These are phyloP conservation scores for Penicillium rolfsii DNA, from an alignment of 2,329 filamentous ascomycete species.

Conservation along the genomic window DNA sequence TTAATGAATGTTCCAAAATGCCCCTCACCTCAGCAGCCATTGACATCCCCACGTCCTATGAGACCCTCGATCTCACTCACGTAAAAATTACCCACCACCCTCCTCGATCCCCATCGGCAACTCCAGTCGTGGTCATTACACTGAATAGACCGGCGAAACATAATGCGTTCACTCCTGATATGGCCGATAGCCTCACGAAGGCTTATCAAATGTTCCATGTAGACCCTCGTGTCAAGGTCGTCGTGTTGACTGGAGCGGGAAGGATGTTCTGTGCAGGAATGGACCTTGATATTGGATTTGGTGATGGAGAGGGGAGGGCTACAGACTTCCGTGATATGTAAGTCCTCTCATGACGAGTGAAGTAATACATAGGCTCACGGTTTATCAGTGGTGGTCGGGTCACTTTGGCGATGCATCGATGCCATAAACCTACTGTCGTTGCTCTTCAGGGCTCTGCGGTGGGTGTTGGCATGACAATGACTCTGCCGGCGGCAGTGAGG, in stretches of 20 bases:
- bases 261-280: constrained; percentile 63
- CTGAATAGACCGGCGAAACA: constrained; percentile 67
- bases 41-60: constrained; percentile 40
- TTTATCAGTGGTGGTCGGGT: constrained; percentile 51
- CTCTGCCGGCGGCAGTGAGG: constrained; percentile 54
- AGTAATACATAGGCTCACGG: background rate
- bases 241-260: constrained; percentile 60
- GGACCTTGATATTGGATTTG: constrained; percentile 53
- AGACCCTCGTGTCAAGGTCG: constrained; percentile 58
- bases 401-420: constrained; percentile 59
- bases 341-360: constrained; percentile 9
- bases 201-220: constrained; percentile 57
- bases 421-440: constrained; percentile 62
- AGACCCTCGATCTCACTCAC: constrained; percentile 36
- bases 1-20: background rate
- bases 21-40: constrained; percentile 13
- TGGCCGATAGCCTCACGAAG: constrained; percentile 63
- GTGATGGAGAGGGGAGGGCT: constrained; percentile 39
- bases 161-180: constrained; percentile 67
- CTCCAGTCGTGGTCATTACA: constrained; percentile 64
- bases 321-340: constrained; percentile 59
- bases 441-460: constrained; percentile 64
- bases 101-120: constrained; percentile 54
- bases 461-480: constrained; percentile 66
- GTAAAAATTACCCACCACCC: constrained; percentile 40